These are phyloP conservation scores for Neonectria faginata DNA, from an alignment of 2,329 filamentous ascomycete species.

Conservation along the genomic window DNA sequence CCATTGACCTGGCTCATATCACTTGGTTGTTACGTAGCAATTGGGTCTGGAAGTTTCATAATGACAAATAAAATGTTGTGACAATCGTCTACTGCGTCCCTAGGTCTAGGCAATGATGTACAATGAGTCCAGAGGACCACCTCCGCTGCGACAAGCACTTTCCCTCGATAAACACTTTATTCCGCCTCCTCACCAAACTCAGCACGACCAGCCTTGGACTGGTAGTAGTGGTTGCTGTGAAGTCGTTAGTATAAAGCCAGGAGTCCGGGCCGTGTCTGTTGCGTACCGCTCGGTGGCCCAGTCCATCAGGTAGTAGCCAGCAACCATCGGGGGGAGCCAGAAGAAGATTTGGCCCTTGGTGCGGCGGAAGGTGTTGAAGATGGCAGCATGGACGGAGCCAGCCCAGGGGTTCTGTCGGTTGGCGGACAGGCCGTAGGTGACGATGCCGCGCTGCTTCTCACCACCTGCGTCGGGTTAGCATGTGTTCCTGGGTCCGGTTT, in stretches of 20 bases:
- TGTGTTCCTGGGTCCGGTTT: neutral
- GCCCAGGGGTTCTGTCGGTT: conserved; percentile 93
- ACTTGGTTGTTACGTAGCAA: neutral
- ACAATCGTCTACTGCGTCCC: conserved; percentile 53
- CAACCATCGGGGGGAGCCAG: conserved; percentile 81
- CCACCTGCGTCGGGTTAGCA: conserved; percentile 59
- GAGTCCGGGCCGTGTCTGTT: neutral
- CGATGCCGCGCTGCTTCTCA: conserved; percentile 71
- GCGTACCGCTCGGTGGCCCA: conserved; percentile 92
- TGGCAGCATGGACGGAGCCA: conserved; percentile 79
- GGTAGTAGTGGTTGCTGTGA: conserved; percentile 80
- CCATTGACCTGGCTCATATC: conserved; percentile 26
- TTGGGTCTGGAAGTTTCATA: neutral
- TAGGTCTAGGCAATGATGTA: conserved; percentile 57
- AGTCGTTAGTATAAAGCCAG: conserved; percentile 27
- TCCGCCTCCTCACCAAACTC: conserved; percentile 62
- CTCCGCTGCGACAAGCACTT: conserved; percentile 45
- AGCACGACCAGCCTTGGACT: conserved; percentile 80
- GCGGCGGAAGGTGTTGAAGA: conserved; percentile 96
- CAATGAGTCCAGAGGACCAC: conserved; percentile 50
- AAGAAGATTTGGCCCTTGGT: conserved; percentile 89
- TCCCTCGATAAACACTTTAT: conserved; percentile 47
- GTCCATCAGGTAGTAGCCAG: conserved; percentile 84
- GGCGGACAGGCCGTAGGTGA: conserved; percentile 80
- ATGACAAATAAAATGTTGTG: conserved; percentile 41